phyloP scores from a whole-genome alignment of 148 eudicot species.

The Cornus controversa region DNA sequence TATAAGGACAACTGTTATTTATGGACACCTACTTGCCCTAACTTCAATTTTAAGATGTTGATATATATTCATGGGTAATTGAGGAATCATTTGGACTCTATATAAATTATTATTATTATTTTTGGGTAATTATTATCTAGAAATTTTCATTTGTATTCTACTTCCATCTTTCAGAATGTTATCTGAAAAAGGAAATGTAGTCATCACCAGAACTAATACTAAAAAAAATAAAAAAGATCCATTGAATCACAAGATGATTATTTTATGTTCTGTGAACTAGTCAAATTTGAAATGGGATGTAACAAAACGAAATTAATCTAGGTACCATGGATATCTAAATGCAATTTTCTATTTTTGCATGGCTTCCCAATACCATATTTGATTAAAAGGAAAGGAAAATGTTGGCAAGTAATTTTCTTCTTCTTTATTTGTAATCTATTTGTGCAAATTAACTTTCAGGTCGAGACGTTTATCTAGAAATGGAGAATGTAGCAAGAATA shows the following conservation, averaged over 20 bases:
- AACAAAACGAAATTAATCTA: not conserved
- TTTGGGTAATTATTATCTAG: too few species aligned
- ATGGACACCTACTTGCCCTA: too few species aligned
- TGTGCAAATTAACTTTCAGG: constrained; percentile 22
- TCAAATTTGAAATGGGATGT: not conserved
- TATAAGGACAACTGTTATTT: not conserved
- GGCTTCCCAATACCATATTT: not conserved
- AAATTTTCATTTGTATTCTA: not conserved
- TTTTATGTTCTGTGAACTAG: not conserved
- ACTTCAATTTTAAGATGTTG: too few species aligned
- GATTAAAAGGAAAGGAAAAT: not conserved
- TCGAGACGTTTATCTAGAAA: constrained; percentile 13
- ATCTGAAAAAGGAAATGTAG: not conserved
- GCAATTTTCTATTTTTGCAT: not conserved
- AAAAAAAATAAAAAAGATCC: too few species aligned
- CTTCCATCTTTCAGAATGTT: not conserved
- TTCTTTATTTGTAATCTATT: not conserved
- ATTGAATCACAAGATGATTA: not conserved
- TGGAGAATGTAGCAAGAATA: constrained; percentile 17
- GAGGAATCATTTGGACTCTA: not conserved
- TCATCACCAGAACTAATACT: not conserved
- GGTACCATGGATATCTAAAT: not conserved
- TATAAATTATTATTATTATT: too few species aligned
- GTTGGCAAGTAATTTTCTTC: not conserved
- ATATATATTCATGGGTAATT: not conserved